Evolutionary conservation across 345 rosid genomes (phyloP).

Genomic region (Aurinia saxatilis): DNA sequence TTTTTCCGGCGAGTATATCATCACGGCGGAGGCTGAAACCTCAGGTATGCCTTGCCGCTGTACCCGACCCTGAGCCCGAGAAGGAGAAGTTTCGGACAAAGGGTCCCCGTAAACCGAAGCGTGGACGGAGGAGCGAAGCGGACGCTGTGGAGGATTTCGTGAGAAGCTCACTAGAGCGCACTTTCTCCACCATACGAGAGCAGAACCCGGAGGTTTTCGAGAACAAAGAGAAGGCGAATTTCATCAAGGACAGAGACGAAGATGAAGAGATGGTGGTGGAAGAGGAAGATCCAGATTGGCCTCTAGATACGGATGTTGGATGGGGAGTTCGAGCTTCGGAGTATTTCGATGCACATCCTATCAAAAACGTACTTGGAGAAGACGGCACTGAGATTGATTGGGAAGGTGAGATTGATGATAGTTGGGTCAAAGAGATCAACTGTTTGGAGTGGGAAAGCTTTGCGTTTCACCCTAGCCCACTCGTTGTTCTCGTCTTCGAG

Average conservation of each 20-base stretch:
- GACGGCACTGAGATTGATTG: conserved; percentile 76
- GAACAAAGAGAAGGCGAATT: conserved; percentile 29
- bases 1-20: background rate
- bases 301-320: conserved; percentile 87
- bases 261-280: conserved; percentile 57
- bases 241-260: conserved; percentile 45
- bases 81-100: conserved; percentile 33
- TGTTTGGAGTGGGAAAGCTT: conserved; percentile 89
- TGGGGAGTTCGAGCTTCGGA: conserved; percentile 93
- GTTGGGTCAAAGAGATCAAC: conserved; percentile 81
- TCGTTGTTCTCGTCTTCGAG: conserved; percentile 73
- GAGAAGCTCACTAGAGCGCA: conserved; percentile 52
- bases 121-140: conserved; percentile 76
- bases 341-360: conserved; percentile 75
- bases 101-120: conserved; percentile 52
- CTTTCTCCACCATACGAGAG: conserved; percentile 57
- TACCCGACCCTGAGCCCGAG: conserved; percentile 31
- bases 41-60: conserved; percentile 28
- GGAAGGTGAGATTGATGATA: conserved; percentile 87
- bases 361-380: conserved; percentile 76
- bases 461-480: conserved; percentile 84
- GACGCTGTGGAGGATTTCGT: conserved; percentile 77
- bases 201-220: conserved; percentile 49
- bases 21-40: conserved; percentile 6
- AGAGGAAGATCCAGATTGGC: conserved; percentile 82